These are phyloP conservation scores for Cladobotryum protrusum DNA, from an alignment of 2,329 filamentous ascomycete genomes.

Conservation along the genomic window DNA sequence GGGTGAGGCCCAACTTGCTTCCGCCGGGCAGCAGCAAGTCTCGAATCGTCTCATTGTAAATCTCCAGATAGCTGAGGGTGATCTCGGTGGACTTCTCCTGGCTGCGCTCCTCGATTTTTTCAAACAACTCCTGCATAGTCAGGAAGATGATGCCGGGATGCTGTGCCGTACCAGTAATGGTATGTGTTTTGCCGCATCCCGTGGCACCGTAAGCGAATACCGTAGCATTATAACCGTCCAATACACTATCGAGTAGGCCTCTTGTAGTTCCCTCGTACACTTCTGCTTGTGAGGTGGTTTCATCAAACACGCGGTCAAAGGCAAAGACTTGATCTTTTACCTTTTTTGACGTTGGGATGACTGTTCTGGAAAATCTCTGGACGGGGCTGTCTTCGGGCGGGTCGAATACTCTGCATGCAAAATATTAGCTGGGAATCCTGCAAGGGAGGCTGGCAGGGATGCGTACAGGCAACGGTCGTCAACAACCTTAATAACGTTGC, in stretches of 20 bases:
- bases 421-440: conserved; percentile 14
- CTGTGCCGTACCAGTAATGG: conserved; percentile 85
- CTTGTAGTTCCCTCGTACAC: conserved; percentile 93
- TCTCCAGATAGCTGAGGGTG: conserved; percentile 91
- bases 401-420: conserved; percentile 74
- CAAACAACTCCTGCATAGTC: conserved; percentile 98
- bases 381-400: conserved; percentile 92
- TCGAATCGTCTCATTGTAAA: conserved; percentile 98
- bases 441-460: background rate
- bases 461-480: conserved; percentile 93
- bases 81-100: conserved; percentile 86
- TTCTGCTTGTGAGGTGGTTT: conserved; percentile 84
- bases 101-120: conserved; percentile 82
- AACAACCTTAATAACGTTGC: conserved; percentile 90
- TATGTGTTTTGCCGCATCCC: conserved; percentile 97
- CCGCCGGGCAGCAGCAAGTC: conserved; percentile 84
- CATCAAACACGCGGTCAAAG: conserved; percentile 95
- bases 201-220: conserved; percentile 98
- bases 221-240: conserved; percentile 97
- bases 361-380: conserved; percentile 76
- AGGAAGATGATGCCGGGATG: conserved; percentile 97
- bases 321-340: conserved; percentile 97
- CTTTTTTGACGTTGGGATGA: conserved; percentile 78
- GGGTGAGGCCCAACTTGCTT: conserved; percentile 77
- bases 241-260: conserved; percentile 82